Conservation (phyloP, 768 basidiomycete species). For the Rhizopogon roseolus region DNA sequence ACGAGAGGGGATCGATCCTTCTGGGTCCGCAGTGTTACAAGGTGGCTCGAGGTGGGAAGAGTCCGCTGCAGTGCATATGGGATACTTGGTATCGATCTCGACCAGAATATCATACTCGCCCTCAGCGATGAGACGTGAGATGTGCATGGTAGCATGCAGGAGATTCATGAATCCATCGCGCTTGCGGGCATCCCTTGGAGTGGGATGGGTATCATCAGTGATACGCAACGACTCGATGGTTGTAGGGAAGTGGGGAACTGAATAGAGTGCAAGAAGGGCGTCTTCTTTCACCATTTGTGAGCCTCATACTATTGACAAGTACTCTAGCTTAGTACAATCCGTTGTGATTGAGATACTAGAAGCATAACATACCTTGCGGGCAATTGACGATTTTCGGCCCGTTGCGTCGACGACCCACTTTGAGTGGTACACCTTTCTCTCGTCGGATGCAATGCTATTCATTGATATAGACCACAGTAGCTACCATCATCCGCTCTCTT, state of each 20-base stretch:
- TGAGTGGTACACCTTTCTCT: slow-evolving; percentile 5
- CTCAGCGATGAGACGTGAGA: slow-evolving; percentile 14
- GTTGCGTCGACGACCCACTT: slow-evolving; percentile 33
- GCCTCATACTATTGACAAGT: slow-evolving; percentile 17
- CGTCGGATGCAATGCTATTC: background rate
- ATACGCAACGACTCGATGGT: slow-evolving; percentile 27
- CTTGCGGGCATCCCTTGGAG: slow-evolving; percentile 21
- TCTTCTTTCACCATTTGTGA: slow-evolving; percentile 19
- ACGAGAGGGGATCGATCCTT: slow-evolving; percentile 32
- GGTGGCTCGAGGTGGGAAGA: slow-evolving; percentile 21
- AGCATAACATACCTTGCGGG: slow-evolving; percentile 13
- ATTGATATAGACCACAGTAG: background rate
- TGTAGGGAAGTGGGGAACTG: slow-evolving; percentile 23
- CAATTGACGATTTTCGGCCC: slow-evolving; percentile 30
- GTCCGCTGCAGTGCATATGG: slow-evolving; percentile 24
- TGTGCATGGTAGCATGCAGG: slow-evolving; percentile 20
- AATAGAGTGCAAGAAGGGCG: slow-evolving; percentile 28
- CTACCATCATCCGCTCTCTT: slow-evolving; percentile 1
- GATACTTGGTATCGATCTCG: slow-evolving; percentile 8
- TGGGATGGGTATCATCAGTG: slow-evolving; percentile 22
- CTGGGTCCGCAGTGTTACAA: slow-evolving; percentile 4
- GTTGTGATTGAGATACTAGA: background rate
- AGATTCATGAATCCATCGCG: slow-evolving; percentile 24
- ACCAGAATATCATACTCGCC: slow-evolving; percentile 18
- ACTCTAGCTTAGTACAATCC: background rate